Evolutionary conservation across 495 filamentous ascomycete genomes (phyloP).

Genomic region (Lasiosphaeria ovina): DNA sequence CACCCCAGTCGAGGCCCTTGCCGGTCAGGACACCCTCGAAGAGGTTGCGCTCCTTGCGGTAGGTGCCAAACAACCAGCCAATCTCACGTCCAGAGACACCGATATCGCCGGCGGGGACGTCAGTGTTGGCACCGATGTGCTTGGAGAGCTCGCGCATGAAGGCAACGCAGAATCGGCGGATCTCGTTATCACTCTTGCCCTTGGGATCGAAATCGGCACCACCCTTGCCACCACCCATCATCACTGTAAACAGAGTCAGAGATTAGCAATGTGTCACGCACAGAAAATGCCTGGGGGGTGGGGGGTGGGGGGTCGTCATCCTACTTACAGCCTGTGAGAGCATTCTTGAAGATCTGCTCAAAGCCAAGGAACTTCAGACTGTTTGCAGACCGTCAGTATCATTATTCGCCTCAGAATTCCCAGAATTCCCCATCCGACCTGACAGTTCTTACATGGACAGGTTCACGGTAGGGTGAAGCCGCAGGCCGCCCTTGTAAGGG

Average conservation of each 20-base stretch:
- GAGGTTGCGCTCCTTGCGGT: conserved; percentile 81
- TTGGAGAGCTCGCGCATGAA: conserved; percentile 95
- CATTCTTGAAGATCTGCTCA: conserved; percentile 99
- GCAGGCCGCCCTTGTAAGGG: conserved; percentile 96
- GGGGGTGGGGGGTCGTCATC: not conserved
- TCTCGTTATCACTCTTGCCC: conserved; percentile 96
- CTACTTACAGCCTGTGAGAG: conserved; percentile 84
- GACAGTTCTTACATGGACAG: conserved; percentile 60
- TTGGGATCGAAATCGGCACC: conserved; percentile 99
- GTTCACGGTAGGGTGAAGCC: conserved; percentile 96
- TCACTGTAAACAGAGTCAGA: conserved; percentile 54
- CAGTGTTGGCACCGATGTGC: conserved; percentile 95
- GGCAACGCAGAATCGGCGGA: conserved; percentile 92
- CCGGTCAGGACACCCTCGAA: conserved; percentile 97
- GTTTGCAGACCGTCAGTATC: not conserved
- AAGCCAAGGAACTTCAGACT: conserved; percentile 95
- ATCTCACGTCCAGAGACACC: conserved; percentile 88
- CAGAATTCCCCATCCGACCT: conserved; percentile 19
- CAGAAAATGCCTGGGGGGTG: not conserved
- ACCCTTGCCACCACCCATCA: conserved; percentile 98
- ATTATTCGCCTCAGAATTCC: not conserved
- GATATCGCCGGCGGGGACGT: conserved; percentile 94
- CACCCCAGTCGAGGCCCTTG: conserved; percentile 91
- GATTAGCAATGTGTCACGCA: not conserved
- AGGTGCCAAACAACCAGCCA: conserved; percentile 93